Evolutionary conservation across 2,329 filamentous ascomycete genomes (phyloP), one percentile per base, ranked within the genome.

Genomic region (Monilinia fructigena): DNA sequence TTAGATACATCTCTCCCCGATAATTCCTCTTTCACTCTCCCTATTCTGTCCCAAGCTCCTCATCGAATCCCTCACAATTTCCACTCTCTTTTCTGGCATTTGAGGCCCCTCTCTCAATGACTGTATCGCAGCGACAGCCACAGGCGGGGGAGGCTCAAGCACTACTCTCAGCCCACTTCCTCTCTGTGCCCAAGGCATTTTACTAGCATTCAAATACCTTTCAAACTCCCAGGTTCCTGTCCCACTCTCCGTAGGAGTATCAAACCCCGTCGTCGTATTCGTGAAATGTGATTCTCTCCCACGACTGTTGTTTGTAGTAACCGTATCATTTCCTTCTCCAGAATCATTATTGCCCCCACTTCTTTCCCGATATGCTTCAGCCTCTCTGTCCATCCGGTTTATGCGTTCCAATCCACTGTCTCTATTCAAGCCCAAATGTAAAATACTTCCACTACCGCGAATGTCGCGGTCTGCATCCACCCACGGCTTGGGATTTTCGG

Each of bases 181-280:
- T 20, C 31, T 54, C 63, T 60, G 28, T 7, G 38, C 4, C 47
- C 63, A 54, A 20, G n/a, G 26, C 14, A 52, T 20, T 16, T 4
- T 50, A 26, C 28, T 26, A 2, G 28, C 14, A 38, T 53, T 38
- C 63, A 66, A 16, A 31, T 61, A 66, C 11, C 16, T 56, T 38
- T 66, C 63, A 7, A 50, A 66, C 16, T 66, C 63, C 63, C 63
- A 66, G 12, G 55, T 66, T 0, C 63, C 55, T 1, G 63, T 66
- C 5, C 26, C 38, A 35, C 63, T 55, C 14, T 61, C 63, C 1
- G 55, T 52, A 4, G 55, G 63, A 10, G 35, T 61, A 61, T 66
- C 63, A 26, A 66, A 0, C 0, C 55, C 47, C 23, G 45, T 40
- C 38, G 55, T 61, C 10, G 48, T 61, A 53, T 54, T 65, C 3